Evolutionary conservation across 148 eudicot species (phyloP).

Genomic region (Rhododendron ferrugineum): DNA sequence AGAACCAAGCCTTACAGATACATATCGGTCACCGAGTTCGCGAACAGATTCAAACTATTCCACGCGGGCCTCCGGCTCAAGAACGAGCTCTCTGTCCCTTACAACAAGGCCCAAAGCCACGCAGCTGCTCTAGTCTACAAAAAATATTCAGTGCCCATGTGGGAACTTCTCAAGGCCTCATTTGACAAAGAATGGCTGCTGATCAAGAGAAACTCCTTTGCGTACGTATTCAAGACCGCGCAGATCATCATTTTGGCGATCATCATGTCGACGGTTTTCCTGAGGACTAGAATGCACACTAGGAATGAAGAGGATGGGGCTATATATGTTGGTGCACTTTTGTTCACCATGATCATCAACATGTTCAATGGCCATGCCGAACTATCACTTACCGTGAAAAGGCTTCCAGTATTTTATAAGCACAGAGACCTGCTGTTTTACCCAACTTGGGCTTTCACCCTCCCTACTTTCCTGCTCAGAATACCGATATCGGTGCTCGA

Average conservation of each 20-base stretch:
- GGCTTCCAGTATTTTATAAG: conserved; percentile 78
- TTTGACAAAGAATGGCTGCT: conserved; percentile 72
- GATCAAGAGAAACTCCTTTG: conserved; percentile 64
- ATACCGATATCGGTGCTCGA: conserved; percentile 75
- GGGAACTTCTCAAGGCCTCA: conserved; percentile 56
- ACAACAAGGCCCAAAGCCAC: conserved; percentile 48
- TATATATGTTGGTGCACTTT: conserved; percentile 57
- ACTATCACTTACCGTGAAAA: conserved; percentile 44
- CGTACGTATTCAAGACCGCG: conserved; percentile 56
- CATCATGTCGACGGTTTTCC: conserved; percentile 51
- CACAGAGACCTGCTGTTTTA: conserved; percentile 70
- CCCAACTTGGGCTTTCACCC: conserved; percentile 78
- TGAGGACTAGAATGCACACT: conserved; percentile 49
- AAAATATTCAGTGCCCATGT: conserved; percentile 48
- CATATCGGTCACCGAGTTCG: conserved; percentile 54
- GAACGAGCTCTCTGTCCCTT: conserved; percentile 61
- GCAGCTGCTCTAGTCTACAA: conserved; percentile 52
- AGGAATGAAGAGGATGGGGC: conserved; percentile 56
- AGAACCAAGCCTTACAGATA: conserved; percentile 43
- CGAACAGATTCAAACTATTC: conserved; percentile 49
- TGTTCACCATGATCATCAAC: conserved; percentile 51
- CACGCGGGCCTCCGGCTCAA: conserved; percentile 58
- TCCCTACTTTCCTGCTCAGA: conserved; percentile 63
- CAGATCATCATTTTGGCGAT: conserved; percentile 58
- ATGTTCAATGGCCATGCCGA: conserved; percentile 80